A percentile compares a stretch with the other conserved stretches of the same genome.
Conservation (phyloP, 176 grass and related monocot genomes). For the Oryza glumipatula region DNA sequence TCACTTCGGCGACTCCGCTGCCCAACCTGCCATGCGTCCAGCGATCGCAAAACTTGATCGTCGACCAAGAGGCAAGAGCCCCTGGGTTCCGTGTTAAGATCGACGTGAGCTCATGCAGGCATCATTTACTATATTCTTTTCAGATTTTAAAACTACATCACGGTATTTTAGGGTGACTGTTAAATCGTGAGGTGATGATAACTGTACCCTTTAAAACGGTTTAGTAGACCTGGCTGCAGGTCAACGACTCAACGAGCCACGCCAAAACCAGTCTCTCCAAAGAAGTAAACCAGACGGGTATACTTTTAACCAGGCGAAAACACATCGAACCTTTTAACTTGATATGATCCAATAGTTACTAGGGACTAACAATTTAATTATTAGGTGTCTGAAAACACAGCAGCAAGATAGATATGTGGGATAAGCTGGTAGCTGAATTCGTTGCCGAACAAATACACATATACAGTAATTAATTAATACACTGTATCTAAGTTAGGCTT, state of each 20-base stretch:
- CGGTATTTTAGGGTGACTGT: too few relatives aligned
- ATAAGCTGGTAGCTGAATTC: background rate
- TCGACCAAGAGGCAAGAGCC: too few relatives aligned
- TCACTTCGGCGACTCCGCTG: background rate
- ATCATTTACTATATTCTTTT: too few relatives aligned
- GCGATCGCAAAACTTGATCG: too few relatives aligned
- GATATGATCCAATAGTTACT: background rate
- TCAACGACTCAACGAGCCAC: too few relatives aligned
- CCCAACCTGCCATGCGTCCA: background rate
- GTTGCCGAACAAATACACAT: background rate
- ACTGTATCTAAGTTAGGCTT: background rate
- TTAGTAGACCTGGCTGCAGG: too few relatives aligned
- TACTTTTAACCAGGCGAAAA: background rate
- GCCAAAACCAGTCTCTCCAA: too few relatives aligned
- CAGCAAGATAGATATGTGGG: background rate
- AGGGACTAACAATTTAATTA: background rate
- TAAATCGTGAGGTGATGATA: too few relatives aligned
- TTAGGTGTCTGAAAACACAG: background rate
- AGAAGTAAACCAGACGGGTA: background rate
- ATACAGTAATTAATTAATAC: background rate
- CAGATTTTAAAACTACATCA: too few relatives aligned
- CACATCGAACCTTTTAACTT: background rate
- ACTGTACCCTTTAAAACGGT: too few relatives aligned
- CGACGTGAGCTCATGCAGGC: too few relatives aligned
- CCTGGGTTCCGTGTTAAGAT: too few relatives aligned